Evolutionary conservation across 2,329 filamentous ascomycete genomes (phyloP).

Genomic region (Lachnellula suecica): DNA sequence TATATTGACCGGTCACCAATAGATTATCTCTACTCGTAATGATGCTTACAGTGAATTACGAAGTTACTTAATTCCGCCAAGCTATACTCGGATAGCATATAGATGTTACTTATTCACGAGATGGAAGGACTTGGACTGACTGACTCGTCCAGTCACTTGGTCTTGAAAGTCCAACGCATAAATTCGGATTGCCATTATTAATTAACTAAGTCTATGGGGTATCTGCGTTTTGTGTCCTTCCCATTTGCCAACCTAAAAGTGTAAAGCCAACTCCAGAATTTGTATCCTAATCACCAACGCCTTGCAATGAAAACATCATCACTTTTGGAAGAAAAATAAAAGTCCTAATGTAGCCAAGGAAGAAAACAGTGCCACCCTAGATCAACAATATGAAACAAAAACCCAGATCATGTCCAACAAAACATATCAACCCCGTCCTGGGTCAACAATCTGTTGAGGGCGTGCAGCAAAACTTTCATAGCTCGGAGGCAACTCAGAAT

Average conservation of each 20-base stretch:
- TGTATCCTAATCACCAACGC: slow-evolving; percentile 8
- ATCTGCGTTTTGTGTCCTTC: background rate
- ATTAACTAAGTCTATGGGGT: slow-evolving; percentile 4
- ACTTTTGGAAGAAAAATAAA: slow-evolving; percentile 1
- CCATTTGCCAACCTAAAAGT: background rate
- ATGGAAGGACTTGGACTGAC: too few species aligned
- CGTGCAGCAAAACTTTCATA: slow-evolving; percentile 26
- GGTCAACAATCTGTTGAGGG: slow-evolving; percentile 9
- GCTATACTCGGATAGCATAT: too few species aligned
- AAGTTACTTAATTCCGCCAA: too few species aligned
- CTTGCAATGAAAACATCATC: slow-evolving; percentile 8
- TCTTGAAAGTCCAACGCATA: background rate
- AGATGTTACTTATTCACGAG: too few species aligned
- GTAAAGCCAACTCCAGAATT: too few species aligned
- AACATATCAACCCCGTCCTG: slow-evolving; percentile 15
- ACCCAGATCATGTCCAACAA: too few species aligned
- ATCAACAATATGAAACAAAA: too few species aligned
- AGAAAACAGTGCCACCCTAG: too few species aligned
- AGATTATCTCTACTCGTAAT: too few species aligned
- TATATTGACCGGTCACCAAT: too few species aligned
- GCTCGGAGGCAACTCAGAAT: slow-evolving; percentile 26
- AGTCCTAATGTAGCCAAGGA: too few species aligned
- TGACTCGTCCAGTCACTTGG: background rate
- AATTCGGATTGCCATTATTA: background rate
- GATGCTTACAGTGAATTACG: too few species aligned